These are phyloP conservation scores for Mortierella sp. DNA, from an alignment of 371 early-diverging fungal species.

Conservation along the genomic window DNA sequence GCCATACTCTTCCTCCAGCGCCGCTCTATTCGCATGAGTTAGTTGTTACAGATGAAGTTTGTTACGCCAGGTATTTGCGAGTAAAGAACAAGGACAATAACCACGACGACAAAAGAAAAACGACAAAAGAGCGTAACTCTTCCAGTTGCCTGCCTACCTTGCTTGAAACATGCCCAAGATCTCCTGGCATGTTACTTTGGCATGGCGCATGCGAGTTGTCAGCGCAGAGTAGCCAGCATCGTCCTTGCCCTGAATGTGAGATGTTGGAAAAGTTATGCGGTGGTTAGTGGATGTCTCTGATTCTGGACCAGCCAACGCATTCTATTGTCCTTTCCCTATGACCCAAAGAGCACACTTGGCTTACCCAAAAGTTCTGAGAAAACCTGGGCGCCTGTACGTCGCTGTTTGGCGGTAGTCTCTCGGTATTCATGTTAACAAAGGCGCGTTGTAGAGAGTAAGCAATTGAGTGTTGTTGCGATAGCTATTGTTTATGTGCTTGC, in stretches of 20 bases:
- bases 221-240: slow-evolving; percentile 91
- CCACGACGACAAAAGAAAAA: no score
- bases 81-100: neutral
- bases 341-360: neutral
- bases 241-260: slow-evolving; percentile 76
- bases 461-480: neutral
- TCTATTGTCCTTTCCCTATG: neutral
- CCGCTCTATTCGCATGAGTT: slow-evolving; percentile 66
- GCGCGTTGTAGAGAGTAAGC: neutral
- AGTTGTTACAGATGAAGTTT: neutral
- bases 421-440: slow-evolving; percentile 31
- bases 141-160: slow-evolving; percentile 58
- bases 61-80: slow-evolving; percentile 12
- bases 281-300: neutral
- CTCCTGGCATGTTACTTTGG: slow-evolving; percentile 90
- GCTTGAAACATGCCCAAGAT: slow-evolving; percentile 69
- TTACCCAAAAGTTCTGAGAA: slow-evolving; percentile 55
- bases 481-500: neutral
- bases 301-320: neutral
- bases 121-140: slow-evolving; percentile 46
- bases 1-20: slow-evolving; percentile 91
- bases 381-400: slow-evolving; percentile 32
- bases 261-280: neutral
- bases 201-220: slow-evolving; percentile 84
- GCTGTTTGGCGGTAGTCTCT: slow-evolving; percentile 15